Conservation (phyloP, 1,284 basidiomycete species). For the Ustilago trichophora region DNA sequence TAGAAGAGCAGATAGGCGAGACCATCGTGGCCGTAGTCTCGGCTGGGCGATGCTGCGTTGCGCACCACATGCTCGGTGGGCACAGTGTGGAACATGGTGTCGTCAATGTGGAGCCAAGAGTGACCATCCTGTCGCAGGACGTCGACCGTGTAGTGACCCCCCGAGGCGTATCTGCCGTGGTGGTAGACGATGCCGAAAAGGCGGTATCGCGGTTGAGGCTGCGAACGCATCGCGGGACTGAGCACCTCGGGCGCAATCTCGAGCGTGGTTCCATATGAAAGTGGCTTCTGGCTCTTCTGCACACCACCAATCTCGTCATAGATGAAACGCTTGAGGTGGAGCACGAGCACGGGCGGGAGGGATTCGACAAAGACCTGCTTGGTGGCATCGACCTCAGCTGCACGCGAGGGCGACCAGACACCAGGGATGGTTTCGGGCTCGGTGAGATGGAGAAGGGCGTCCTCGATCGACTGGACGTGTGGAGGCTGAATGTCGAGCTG, state of each 20-base stretch:
- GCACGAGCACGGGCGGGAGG: conserved; percentile 83
- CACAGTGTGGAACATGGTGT: conserved; percentile 75
- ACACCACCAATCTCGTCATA: conserved; percentile 86
- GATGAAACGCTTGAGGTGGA: conserved; percentile 92
- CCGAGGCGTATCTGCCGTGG: conserved; percentile 87
- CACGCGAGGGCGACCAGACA: conserved; percentile 68
- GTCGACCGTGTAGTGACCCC: conserved; percentile 95
- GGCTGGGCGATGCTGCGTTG: conserved; percentile 53
- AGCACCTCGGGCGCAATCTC: conserved; percentile 71
- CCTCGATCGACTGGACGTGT: conserved; percentile 79
- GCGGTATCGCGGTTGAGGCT: conserved; percentile 75
- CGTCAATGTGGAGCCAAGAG: conserved; percentile 89
- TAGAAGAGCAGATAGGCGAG: conserved; percentile 91
- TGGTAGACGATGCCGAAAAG: conserved; percentile 94
- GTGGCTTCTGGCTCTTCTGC: conserved; percentile 84
- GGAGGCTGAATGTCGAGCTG: conserved; percentile 83
- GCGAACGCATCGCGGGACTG: conserved; percentile 44
- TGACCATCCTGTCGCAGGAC: conserved; percentile 81
- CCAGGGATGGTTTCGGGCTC: conserved; percentile 84
- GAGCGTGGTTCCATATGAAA: conserved; percentile 81
- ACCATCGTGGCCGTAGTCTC: conserved; percentile 58
- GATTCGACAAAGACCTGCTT: conserved; percentile 88
- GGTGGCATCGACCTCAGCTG: conserved; percentile 76
- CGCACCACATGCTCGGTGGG: conserved; percentile 80
- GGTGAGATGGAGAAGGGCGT: conserved; percentile 82